These are phyloP conservation scores for Ophiostoma triangulosporum DNA, from an alignment of 2,329 filamentous ascomycete species.

Conservation along the genomic window DNA sequence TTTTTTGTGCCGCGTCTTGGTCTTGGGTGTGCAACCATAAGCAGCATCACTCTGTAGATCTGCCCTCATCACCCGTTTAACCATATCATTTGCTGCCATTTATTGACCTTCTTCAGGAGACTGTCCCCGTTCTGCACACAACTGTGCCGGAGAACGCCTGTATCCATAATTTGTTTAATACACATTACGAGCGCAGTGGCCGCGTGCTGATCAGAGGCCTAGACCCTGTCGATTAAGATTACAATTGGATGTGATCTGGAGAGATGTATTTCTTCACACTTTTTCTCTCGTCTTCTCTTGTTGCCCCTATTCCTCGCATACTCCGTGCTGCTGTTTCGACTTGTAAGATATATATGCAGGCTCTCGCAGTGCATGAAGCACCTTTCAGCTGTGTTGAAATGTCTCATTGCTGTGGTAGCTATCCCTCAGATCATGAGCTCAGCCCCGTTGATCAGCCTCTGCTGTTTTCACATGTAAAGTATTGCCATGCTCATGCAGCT, in stretches of 20 bases:
- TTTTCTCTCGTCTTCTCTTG: background rate
- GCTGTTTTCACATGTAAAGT: background rate
- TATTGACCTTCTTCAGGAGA: background rate
- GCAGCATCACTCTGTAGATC: background rate
- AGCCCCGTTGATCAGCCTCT: background rate
- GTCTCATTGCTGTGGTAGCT: background rate
- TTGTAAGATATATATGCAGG: background rate
- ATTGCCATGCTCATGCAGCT: background rate
- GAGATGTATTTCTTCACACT: background rate
- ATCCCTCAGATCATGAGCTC: too few relatives aligned
- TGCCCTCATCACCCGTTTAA: background rate
- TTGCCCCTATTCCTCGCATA: background rate
- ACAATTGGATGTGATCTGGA: conserved; percentile 4
- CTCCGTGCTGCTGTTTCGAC: background rate
- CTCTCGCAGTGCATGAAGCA: background rate
- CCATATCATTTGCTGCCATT: too few relatives aligned
- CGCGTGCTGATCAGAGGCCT: background rate
- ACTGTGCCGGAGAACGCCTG: background rate
- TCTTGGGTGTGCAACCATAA: too few relatives aligned
- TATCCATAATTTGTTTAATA: background rate
- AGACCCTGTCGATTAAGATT: conserved; percentile 6
- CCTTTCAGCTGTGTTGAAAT: background rate
- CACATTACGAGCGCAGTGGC: background rate
- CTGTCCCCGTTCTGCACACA: background rate
- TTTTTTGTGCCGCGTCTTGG: too few relatives aligned